A percentile compares a stretch with the other conserved stretches of the same genome.
Conservation (phyloP, 2,329 filamentous ascomycete genomes). For the Trichophyton verrucosum region DNA sequence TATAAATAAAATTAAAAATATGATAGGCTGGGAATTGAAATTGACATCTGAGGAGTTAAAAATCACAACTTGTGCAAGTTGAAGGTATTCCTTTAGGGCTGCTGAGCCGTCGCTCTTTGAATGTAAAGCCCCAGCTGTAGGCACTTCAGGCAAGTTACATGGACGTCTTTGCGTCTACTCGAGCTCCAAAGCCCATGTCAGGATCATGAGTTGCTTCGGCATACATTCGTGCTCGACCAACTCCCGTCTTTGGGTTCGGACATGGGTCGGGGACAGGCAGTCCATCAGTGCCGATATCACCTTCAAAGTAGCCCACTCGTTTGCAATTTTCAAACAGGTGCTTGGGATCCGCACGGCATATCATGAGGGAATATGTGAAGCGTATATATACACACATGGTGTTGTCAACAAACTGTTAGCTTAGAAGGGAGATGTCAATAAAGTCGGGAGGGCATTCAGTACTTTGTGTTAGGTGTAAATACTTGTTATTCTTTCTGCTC, state of each 20-base stretch:
- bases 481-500: neutral
- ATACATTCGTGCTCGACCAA: neutral
- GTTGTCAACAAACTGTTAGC: neutral
- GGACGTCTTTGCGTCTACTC: neutral
- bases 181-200: neutral
- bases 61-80: too few relatives aligned
- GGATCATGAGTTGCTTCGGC: neutral
- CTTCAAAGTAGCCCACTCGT: neutral
- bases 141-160: neutral
- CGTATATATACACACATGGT: neutral
- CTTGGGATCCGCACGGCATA: neutral
- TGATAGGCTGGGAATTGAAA: too few relatives aligned
- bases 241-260: neutral
- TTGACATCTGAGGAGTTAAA: too few relatives aligned
- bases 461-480: neutral
- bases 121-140: neutral
- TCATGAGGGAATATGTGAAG: neutral
- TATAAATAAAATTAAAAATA: too few relatives aligned
- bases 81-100: neutral
- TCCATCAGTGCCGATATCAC: neutral
- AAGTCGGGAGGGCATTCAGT: neutral
- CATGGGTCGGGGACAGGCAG: neutral
- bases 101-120: neutral
- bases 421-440: neutral
- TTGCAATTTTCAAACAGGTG: neutral